A percentile compares a stretch with the other conserved stretches of the same genome.
These are phyloP conservation scores for Starmerella khaoyaiensis DNA, from an alignment of 805 yeast genomes.

Conservation along the genomic window DNA sequence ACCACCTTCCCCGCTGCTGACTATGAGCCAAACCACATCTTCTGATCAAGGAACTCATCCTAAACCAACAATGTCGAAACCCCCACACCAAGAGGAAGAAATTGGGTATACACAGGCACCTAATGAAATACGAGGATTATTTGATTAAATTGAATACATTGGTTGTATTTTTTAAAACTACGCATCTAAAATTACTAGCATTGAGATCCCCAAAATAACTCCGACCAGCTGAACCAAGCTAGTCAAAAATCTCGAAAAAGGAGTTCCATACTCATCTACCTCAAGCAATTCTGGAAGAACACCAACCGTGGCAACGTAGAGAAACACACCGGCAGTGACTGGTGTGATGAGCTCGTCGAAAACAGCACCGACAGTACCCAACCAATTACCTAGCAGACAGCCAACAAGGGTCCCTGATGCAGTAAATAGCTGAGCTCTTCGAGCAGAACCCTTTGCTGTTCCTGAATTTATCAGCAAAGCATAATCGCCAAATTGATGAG, in stretches of 20 bases:
- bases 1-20: too few relatives aligned
- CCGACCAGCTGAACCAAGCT: conserved; percentile 38
- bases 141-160: conserved; percentile 8
- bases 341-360: conserved; percentile 48
- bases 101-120: conserved; percentile 14
- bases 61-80: too few relatives aligned
- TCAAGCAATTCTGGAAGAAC: conserved; percentile 63
- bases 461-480: conserved; percentile 61
- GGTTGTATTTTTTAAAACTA: neutral
- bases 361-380: conserved; percentile 22
- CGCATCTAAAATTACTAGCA: conserved; percentile 41
- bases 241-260: conserved; percentile 27
- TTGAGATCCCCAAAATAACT: conserved; percentile 40
- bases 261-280: conserved; percentile 24
- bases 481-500: conserved; percentile 73
- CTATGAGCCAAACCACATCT: too few relatives aligned
- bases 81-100: conserved; percentile 3
- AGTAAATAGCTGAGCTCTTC: conserved; percentile 53
- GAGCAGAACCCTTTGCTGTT: conserved; percentile 49
- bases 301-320: conserved; percentile 60
- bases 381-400: conserved; percentile 34
- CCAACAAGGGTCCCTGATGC: conserved; percentile 54
- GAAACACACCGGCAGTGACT: conserved; percentile 63
- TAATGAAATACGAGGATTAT: conserved; percentile 10
- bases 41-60: too few relatives aligned